Evolutionary conservation across 192 early-diverging fungal species (phyloP), one percentile per base, ranked within the genome.

Genomic region (Coemansia sp.): DNA sequence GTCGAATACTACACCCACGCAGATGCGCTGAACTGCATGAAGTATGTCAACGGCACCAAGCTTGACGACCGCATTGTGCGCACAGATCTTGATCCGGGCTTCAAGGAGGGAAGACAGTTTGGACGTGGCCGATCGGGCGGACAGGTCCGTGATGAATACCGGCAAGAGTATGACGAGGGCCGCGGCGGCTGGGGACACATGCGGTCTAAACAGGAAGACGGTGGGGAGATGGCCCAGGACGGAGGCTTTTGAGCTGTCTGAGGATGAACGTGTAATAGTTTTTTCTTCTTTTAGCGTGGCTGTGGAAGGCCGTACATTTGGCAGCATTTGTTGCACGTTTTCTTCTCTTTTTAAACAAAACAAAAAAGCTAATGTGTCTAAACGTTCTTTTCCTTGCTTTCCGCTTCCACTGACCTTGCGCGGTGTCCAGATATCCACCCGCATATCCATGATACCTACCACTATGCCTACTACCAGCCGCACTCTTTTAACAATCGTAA

Each of bases 11-110:
- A 97, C 75, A 87, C 91, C 55, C 92, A 90, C 48, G 82, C 85
- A n/a, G 90, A 91, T 64, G 94, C 96, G n/a, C 84, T 98, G 37
- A 92, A 94, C 69, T 95, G 93, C 69, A 90, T 96, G 90, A 92
- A 92, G 69, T 98, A 92, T 64, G 85, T 97, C 58, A 95, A 94
- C 72, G 94, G 94, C 20, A 95, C 94, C 57, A 95, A 95, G 83
- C 78, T 99, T 19, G 97, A 99, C 70, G 97, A 99, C 57, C 88
- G 97, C 54, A 87, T 94, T 57, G 92, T 99, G 51, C 90, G 97
- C 42, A 93, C 93, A 38, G 97, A 98, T 84, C 82, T 99, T 53
- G 97, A 99, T 75, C 95, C 94, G 10, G 97, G 97, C 0, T 99
- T 93, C 80, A 89, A 85, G 67, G 90, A 91, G 58, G 96, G 94